A percentile compares a stretch with the other conserved stretches of the same genome.
phyloP scores from a whole-genome alignment of 164 flowering plant genomes.

The Akebia trifoliata region DNA sequence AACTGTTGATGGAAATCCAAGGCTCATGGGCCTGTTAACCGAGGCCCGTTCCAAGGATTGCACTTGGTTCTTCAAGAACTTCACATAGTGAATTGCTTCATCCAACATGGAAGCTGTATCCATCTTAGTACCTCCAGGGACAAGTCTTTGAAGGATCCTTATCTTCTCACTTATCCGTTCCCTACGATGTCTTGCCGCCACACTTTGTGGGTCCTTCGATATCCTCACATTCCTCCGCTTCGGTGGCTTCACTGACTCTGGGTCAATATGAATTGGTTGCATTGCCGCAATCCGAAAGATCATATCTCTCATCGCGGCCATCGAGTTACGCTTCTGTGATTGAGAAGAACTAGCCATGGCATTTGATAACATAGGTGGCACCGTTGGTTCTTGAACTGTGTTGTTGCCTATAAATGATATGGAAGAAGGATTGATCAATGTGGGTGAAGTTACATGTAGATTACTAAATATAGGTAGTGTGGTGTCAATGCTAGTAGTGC shows the following conservation, averaged over 20 bases:
- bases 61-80: constrained; percentile 53
- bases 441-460: constrained; percentile 13
- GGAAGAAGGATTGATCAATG: constrained; percentile 21
- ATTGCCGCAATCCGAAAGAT: constrained; percentile 54
- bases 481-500: constrained; percentile 7
- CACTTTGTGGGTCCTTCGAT: constrained; percentile 59
- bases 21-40: constrained; percentile 18
- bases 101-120: constrained; percentile 67
- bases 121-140: constrained; percentile 64
- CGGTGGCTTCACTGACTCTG: constrained; percentile 54
- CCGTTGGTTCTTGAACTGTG: constrained; percentile 18
- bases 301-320: constrained; percentile 43
- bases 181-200: constrained; percentile 55
- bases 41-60: constrained; percentile 44
- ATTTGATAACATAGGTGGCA: constrained; percentile 7
- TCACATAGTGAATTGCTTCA: constrained; percentile 58
- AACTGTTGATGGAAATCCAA: constrained; percentile 27
- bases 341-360: constrained; percentile 6
- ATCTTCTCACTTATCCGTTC: constrained; percentile 56
- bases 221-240: constrained; percentile 58
- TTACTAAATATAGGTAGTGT: constrained; percentile 11
- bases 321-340: constrained; percentile 27
- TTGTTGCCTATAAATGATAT: constrained; percentile 18
- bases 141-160: constrained; percentile 53
- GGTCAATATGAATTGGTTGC: constrained; percentile 66